Base-by-base conservation (phyloP, 176 grass and related monocot species). In the Aegilops sharonensis region DNA sequence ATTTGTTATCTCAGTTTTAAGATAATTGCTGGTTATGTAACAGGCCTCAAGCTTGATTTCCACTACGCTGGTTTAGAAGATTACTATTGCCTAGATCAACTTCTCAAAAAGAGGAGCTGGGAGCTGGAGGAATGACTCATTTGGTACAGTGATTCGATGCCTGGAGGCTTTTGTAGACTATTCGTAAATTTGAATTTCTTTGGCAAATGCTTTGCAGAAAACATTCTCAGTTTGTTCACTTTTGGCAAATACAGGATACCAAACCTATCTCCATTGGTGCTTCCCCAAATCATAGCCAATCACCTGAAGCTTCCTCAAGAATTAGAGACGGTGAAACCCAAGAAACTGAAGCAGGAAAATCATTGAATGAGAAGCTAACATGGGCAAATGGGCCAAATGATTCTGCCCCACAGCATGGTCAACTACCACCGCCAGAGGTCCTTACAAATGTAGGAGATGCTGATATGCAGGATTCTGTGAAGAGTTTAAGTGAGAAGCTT, bases 401-500 rank as follows among this genome's bases (percentile, higher is more conserved):
- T 83, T 81, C 88, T 84, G 92, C 85, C 54, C 72, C 39, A 31
- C 88, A 77, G 36, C 84, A 82, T 91, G 70, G 30, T 25, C 76
- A 87, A 61, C 81, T 66, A 62, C 77, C 23, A 31, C 67, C 80
- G 34, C 74, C 34, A 72, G 82, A 90, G 72, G 48, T 43, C 69
- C 52, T 79, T 36, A 73, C 87, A 68, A 89, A 62, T 54, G 54
- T 24, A 30, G 79, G 52, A 67, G 83, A 86, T 61, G 82, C 69
- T 60, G 52, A 83, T 82, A 71, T 88, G 37, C 73, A 90, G 3
- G 90, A 96, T 68, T 94, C 87, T 80, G 20, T 93, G 78, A 94
- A 94, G 72, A 96, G 82, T 80, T 90, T 99, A 89, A 97, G 57
- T 10, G 97, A 96, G 29, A 97, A 95, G 66, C 89, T 97, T 68